Base-by-base conservation (phyloP, 495 filamentous ascomycete species). In the Hypoxylon lenormandii region DNA sequence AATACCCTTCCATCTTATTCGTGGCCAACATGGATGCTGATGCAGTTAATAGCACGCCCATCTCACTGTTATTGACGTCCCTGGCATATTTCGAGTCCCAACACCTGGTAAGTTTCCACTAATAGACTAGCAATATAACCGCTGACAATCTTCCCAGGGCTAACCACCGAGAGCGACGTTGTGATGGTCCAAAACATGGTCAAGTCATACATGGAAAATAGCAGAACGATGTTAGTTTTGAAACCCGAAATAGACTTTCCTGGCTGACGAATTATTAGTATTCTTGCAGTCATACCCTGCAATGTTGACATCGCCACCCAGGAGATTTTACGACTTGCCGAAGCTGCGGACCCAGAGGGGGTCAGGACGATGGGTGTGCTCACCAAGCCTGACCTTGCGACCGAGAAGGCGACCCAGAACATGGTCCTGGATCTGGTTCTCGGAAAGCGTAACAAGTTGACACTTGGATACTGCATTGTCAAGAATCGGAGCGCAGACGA, bases 271-370 rank as follows among this genome's bases (percentile, higher is more conserved):
- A 86, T 89, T 38, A 67, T 89, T 77, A 53, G 51, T 42, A 88
- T 90, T 26, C 77, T 91, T 0, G 81, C 85, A 0, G 87, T 89
- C 11, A 70, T 90, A 0, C 84, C 86, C 0, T 78, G 79, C 11
- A 88, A 87, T 60, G 80, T 86, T n/a, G 87, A 91, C 57, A 79
- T 88, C 47, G 85, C 85, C 0, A 89, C 81, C 0, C 86, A 90
- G 60, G 86, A 88, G 43, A 87, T 91, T 28, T 67, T 90, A 76
- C 42, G 76, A 37, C 75, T 88, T 37, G 85, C 88, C 0, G 74
- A 82, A 12, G 77, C 84, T 49, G 63, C 70, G 22, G 87, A 90
- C 72, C 74, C 73, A 0, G 58, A 76, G 4, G 84, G 85, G 3
- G 54, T 81, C 19, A 79, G 87, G 15, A 90, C 88, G 0, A 67